These are phyloP conservation scores for Pisolithus marmoratus DNA, from an alignment of 768 basidiomycete species.

Conservation along the genomic window DNA sequence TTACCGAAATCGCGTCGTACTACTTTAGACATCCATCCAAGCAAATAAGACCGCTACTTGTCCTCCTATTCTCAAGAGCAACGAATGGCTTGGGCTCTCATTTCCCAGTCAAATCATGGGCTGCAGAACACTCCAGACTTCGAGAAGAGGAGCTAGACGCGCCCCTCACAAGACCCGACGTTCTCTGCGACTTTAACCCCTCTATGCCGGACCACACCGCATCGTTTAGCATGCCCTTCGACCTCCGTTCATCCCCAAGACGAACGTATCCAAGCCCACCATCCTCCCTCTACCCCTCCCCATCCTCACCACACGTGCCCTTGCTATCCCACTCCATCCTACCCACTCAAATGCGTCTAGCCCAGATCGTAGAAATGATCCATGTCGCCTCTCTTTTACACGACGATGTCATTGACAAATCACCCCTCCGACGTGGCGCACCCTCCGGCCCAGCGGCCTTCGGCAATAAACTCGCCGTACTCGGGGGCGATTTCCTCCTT, in stretches of 20 bases:
- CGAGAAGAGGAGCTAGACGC: conserved; percentile 62
- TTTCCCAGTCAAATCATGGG: conserved; percentile 59
- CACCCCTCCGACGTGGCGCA: conserved; percentile 63
- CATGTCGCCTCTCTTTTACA: conserved; percentile 93
- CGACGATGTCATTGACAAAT: conserved; percentile 80
- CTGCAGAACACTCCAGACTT: conserved; percentile 53
- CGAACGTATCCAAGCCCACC: conserved; percentile 23
- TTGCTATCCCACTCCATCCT: conserved; percentile 38
- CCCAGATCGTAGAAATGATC: conserved; percentile 97
- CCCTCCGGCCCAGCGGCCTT: conserved; percentile 71
- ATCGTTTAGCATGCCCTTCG: conserved; percentile 59
- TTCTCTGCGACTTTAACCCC: conserved; percentile 90
- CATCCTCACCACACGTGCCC: conserved; percentile 7
- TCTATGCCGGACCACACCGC: conserved; percentile 72
- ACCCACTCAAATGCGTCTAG: conserved; percentile 86
- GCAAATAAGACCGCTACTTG: conserved; percentile 84
- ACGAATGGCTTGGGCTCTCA: conserved; percentile 81
- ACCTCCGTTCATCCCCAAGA: conserved; percentile 34
- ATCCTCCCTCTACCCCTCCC: conserved; percentile 13
- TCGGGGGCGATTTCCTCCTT: conserved; percentile 93
- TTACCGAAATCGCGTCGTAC: conserved; percentile 84
- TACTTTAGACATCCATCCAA: conserved; percentile 89
- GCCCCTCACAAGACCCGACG: conserved; percentile 72
- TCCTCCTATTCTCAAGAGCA: conserved; percentile 85
- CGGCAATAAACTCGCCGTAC: conserved; percentile 89